Percentiles rank a stretch among this genome's conserved stretches.
These are phyloP conservation scores for Isoetes engelmannii DNA, from an alignment of 83 land plant species.

Conservation along the genomic window DNA sequence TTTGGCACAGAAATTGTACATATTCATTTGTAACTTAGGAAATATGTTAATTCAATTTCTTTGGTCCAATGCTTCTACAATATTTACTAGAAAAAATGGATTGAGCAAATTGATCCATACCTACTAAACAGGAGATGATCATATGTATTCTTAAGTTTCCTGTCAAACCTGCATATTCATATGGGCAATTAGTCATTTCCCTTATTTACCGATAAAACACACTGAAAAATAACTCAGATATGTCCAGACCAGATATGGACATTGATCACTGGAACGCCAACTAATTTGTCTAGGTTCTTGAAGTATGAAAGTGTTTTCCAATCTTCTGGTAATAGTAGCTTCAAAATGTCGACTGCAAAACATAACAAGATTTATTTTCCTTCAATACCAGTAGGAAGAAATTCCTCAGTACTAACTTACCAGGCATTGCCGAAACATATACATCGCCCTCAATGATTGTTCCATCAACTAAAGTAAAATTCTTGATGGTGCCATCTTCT, in stretches of 20 bases:
- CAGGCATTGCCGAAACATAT: conserved; percentile 90
- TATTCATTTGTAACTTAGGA: conserved; percentile 1
- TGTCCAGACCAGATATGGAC: conserved; percentile 86
- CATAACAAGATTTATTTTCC: neutral
- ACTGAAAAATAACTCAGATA: neutral
- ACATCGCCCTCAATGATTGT: conserved; percentile 69
- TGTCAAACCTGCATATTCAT: conserved; percentile 73
- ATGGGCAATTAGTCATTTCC: neutral
- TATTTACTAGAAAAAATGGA: no score
- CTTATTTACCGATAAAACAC: neutral
- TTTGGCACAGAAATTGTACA: neutral
- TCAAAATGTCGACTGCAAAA: conserved; percentile 75
- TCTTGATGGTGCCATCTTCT: conserved; percentile 76
- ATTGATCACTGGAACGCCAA: conserved; percentile 96
- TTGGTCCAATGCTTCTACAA: neutral
- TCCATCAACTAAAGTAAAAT: conserved; percentile 65
- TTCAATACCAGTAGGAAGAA: no score
- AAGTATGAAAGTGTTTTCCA: conserved; percentile 89
- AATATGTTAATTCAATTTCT: neutral
- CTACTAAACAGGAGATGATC: conserved; percentile 98
- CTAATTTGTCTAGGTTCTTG: conserved; percentile 75
- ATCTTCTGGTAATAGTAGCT: conserved; percentile 77
- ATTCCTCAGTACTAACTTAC: conserved; percentile 26
- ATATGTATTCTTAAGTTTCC: conserved; percentile 87
- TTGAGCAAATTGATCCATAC: conserved; percentile 18